Percentiles rank a stretch among this genome's conserved stretches.
Evolutionary conservation across 257 asterid species (phyloP).

Genomic region (Solanum verrucosum): DNA sequence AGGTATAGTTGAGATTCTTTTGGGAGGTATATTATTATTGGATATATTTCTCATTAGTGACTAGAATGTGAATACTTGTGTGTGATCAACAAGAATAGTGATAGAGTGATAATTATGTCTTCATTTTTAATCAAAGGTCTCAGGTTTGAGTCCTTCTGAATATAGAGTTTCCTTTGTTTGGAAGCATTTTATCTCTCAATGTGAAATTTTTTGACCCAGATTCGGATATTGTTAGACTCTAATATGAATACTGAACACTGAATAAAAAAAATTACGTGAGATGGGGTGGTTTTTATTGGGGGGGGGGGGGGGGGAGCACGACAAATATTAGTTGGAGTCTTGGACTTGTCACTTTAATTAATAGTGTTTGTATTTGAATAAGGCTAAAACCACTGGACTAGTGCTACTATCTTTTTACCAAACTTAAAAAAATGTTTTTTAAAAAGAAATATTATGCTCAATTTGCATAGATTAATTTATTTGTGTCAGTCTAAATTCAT

Average conservation of each 20-base stretch:
- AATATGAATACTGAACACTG: accelerated
- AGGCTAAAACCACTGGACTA: background rate
- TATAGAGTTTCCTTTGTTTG: accelerated
- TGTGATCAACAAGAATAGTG: background rate
- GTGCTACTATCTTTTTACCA: background rate
- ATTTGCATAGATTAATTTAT: background rate
- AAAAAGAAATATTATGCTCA: background rate
- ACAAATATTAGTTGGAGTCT: background rate
- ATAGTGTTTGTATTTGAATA: background rate
- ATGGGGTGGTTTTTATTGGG: no score
- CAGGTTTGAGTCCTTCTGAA: accelerated
- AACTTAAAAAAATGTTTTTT: background rate
- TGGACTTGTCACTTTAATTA: background rate
- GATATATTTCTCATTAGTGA: background rate
- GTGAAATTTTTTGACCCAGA: accelerated
- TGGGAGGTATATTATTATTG: background rate
- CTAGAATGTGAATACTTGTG: background rate
- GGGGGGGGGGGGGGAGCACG: accelerated
- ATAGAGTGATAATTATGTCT: no score
- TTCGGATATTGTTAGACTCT: accelerated
- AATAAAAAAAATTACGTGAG: no score
- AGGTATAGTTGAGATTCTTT: background rate
- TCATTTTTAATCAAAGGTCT: no score
- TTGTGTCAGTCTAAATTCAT: background rate
- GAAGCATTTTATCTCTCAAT: accelerated